Evolutionary conservation across 768 basidiomycete species (phyloP), one percentile per base, ranked within the genome.

Genomic region (Lactarius hengduanensis): DNA sequence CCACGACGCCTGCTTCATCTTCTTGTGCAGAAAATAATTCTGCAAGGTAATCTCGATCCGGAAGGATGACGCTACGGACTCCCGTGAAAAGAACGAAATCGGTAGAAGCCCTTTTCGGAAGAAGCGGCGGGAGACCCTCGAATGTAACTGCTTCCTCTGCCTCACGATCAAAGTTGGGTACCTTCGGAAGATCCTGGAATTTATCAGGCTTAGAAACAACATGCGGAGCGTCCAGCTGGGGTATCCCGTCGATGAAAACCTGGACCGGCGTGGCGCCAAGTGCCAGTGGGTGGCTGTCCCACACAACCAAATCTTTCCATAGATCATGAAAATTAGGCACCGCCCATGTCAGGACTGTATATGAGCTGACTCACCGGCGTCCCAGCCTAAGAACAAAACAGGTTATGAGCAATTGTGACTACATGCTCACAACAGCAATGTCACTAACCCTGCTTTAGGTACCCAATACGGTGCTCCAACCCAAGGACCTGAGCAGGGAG

Each of bases 191-290:
- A 9, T 77, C 68, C 70, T 94, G 91, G 67, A 84, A 79, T 8
- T 74, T 63, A 1, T 68, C 57, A 0, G 89, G 84, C 73, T 96
- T 94, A 59, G 76, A 57, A 45, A 81, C 73, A 20, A 82, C 74
- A 69, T 80, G 73, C 3, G 87, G 81, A 3, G 76, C 72, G 55
- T 78, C 72, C 2, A 89, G 71, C 71, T 96, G 93, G 0, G 89
- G 73, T 58, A 94, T 88, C 3, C 93, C 94, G 71, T 96, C 93
- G 66, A 94, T 91, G 81, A 88, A 96, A 36, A 93, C 91, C 72
- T 94, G 92, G 3, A 78, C 75, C 0, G 94, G 93, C 0, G 91
- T 93, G 0, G 92, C 88, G 30, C 92, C 92, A 4, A 94, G 80
- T 0, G 83, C 73, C 32, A 96, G 80, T 0, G 92, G 94, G 74